phyloP scores from a whole-genome alignment of 495 filamentous ascomycete species.

The Symbiotaphrina buchneri region DNA sequence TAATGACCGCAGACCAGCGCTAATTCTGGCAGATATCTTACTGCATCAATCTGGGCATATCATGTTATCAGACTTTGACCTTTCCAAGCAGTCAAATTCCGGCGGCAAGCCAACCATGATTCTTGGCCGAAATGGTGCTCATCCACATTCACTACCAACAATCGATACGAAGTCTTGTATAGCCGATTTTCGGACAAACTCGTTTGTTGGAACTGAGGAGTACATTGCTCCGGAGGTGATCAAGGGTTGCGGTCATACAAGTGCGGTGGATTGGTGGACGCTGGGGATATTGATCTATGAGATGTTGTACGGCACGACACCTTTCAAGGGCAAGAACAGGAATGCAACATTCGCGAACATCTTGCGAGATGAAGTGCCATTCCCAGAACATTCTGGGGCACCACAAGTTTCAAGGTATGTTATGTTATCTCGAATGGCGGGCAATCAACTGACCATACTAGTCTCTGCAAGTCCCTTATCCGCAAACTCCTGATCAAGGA shows the following conservation, averaged over 20 bases:
- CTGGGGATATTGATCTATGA: slow-evolving; percentile 92
- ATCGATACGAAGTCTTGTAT: slow-evolving; percentile 98
- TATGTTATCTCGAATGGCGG: neutral
- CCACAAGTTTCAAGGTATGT: slow-evolving; percentile 82
- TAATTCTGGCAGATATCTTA: slow-evolving; percentile 50
- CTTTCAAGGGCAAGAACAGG: slow-evolving; percentile 97
- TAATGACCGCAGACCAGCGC: neutral
- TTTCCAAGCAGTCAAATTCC: slow-evolving; percentile 92
- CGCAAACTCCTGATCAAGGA: slow-evolving; percentile 96
- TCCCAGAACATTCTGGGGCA: slow-evolving; percentile 68
- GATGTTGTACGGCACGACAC: slow-evolving; percentile 97
- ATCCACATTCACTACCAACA: slow-evolving; percentile 61
- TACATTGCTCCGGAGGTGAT: slow-evolving; percentile 98
- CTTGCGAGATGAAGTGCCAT: slow-evolving; percentile 78
- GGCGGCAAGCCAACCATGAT: slow-evolving; percentile 97
- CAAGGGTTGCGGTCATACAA: slow-evolving; percentile 94
- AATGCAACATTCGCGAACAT: slow-evolving; percentile 98
- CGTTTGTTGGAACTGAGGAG: slow-evolving; percentile 94
- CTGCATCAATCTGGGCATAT: slow-evolving; percentile 97
- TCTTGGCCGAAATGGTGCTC: slow-evolving; percentile 62
- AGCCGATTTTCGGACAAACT: slow-evolving; percentile 94
- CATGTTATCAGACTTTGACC: slow-evolving; percentile 97
- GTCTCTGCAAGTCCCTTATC: slow-evolving; percentile 89
- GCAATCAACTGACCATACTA: slow-evolving; percentile 12
- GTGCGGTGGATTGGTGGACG: slow-evolving; percentile 98